phyloP scores from a whole-genome alignment of 2,329 filamentous ascomycete species.

The Alternaria postmessia region DNA sequence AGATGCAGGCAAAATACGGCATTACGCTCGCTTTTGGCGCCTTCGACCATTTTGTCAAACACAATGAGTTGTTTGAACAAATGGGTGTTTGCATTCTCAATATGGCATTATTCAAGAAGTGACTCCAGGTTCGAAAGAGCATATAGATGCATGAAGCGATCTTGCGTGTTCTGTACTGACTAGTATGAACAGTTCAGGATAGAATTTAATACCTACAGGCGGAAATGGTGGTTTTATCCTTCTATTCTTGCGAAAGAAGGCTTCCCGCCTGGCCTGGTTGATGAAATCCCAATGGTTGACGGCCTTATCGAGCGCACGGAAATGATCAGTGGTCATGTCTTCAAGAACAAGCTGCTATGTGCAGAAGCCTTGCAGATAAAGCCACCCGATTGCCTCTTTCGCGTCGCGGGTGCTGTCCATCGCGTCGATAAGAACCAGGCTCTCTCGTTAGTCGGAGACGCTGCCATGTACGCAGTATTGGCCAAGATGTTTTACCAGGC shows the following conservation, averaged over 20 bases:
- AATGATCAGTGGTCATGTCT: background rate
- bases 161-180: background rate
- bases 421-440: background rate
- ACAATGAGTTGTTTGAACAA: background rate
- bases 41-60: background rate
- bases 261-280: background rate
- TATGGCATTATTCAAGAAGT: background rate
- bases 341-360: background rate
- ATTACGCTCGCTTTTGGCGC: background rate
- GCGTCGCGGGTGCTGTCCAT: background rate
- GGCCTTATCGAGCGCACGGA: background rate
- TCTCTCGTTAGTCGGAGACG: background rate
- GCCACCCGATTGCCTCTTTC: background rate
- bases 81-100: background rate
- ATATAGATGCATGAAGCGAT: background rate
- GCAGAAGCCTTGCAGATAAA: constrained; percentile 6
- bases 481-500: background rate
- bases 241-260: background rate
- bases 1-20: background rate
- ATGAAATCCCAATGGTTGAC: background rate
- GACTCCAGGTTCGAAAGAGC: background rate
- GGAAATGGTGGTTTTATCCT: background rate
- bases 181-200: background rate
- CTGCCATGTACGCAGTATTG: background rate
- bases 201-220: background rate